Percentiles rank a stretch among this genome's conserved stretches.
Conservation (phyloP, 805 yeast genomes). For the Kurtzmaniella cleridarum region DNA sequence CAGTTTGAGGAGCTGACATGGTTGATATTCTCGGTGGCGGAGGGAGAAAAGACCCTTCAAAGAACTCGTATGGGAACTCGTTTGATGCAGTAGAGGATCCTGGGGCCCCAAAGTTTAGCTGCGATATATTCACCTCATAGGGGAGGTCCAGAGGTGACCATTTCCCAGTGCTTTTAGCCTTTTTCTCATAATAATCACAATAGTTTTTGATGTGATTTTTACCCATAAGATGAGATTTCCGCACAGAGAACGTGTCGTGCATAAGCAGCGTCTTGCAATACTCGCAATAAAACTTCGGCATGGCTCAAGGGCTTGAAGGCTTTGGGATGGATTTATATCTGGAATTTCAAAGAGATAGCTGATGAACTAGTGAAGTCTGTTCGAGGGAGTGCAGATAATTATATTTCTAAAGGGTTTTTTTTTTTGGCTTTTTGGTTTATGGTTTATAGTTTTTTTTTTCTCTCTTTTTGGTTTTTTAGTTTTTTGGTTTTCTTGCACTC, state of each 20-base stretch:
- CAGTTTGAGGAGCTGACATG: background rate
- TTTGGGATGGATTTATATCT: constrained; percentile 4
- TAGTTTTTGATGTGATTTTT: constrained; percentile 67
- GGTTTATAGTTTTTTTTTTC: no score
- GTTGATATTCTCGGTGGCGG: background rate
- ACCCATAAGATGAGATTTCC: constrained; percentile 76
- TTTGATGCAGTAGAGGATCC: constrained; percentile 10
- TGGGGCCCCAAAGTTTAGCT: constrained; percentile 31
- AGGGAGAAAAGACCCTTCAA: background rate
- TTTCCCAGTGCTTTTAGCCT: constrained; percentile 32
- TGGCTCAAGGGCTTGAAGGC: constrained; percentile 14
- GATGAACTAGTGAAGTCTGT: no score
- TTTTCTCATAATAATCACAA: constrained; percentile 65
- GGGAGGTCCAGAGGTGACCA: constrained; percentile 29
- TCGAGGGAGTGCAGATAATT: no score
- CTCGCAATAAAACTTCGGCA: constrained; percentile 78
- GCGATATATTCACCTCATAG: constrained; percentile 31
- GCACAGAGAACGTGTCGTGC: constrained; percentile 82
- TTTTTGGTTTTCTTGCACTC: no score
- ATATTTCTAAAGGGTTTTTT: no score
- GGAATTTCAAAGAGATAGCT: background rate
- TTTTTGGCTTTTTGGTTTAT: no score
- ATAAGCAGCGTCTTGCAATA: constrained; percentile 80
- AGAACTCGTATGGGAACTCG: background rate
- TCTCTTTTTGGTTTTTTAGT: no score